A percentile compares a stretch with the other conserved stretches of the same genome.
Evolutionary conservation across 768 basidiomycete species (phyloP).

Genomic region (Boletales sp.): DNA sequence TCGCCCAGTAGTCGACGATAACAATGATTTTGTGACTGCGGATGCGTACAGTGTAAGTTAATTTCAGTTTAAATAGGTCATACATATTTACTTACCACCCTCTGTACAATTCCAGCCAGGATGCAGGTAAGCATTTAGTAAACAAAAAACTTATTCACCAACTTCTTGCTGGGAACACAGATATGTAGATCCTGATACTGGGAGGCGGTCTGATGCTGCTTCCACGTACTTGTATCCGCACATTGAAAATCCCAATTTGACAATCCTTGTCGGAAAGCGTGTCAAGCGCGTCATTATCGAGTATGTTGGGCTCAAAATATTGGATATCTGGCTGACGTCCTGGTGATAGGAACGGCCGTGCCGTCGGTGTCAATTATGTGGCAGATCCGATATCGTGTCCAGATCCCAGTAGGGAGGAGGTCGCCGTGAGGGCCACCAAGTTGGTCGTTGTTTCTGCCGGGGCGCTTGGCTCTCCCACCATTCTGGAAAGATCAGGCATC

Average conservation of each 20-base stretch:
- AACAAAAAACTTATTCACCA: no score
- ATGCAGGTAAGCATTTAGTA: no score
- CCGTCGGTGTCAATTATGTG: constrained; percentile 37
- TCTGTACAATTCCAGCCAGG: no score
- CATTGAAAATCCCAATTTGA: constrained; percentile 27
- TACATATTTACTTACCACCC: no score
- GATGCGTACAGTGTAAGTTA: constrained; percentile 15
- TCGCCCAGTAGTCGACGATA: constrained; percentile 43
- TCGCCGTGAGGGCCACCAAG: constrained; percentile 28
- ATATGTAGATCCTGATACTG: constrained; percentile 47
- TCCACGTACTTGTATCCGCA: constrained; percentile 38
- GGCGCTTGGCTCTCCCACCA: constrained; percentile 52
- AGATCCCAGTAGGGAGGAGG: constrained; percentile 1
- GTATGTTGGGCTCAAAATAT: constrained; percentile 19
- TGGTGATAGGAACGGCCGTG: constrained; percentile 28
- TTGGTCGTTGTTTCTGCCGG: constrained; percentile 52
- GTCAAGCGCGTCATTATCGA: constrained; percentile 37
- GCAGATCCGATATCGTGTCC: constrained; percentile 26
- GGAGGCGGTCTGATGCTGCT: constrained; percentile 28
- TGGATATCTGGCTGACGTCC: no score
- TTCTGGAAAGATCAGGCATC: constrained; percentile 66
- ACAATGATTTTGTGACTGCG: constrained; percentile 39
- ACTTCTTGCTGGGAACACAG: constrained; percentile 28
- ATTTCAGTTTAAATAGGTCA: no score
- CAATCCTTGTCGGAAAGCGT: constrained; percentile 28